Evolutionary conservation across 2,329 filamentous ascomycete genomes (phyloP), one percentile per base, ranked within the genome.

Genomic region (Trichoderma asperellum): DNA sequence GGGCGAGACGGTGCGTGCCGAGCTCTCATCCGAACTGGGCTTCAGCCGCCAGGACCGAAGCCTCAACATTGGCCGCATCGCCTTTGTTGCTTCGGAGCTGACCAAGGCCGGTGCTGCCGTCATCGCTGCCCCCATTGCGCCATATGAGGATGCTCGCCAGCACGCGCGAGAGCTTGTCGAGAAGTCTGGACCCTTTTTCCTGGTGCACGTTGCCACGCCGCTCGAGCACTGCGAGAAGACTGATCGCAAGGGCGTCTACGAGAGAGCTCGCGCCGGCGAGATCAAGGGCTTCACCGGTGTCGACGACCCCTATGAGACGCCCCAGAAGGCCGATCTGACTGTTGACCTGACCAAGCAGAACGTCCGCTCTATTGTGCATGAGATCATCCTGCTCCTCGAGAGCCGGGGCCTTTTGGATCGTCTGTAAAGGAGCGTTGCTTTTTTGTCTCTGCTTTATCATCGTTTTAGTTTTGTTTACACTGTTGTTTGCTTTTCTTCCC

Each of bases 231-330:
- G 91, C 79, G 96, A 99, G 87, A 93, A 92, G 88, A 97, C 93
- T 35, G 96, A 99, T 82, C 94, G 93, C 85, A 88, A 91, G 71
- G 96, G 96, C 70, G 90, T 97, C 78, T 99, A 98, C 82, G 87
- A 87, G 73, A 88, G 89, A 79, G 96, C 96, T 52, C 88, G 96
- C 72, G 87, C 86, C 24, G 96, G 96, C 70, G 92, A 97, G 84
- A 96, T 99, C 82, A 96, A 94, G 89, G 94, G 94, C 73, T 99
- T 99, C 87, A 99, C 96, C 8, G 96, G 96, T 76, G 94, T 99
- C 69, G 95, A 98, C 79, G 95, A 98, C 84, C 94, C 96, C 60
- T 99, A 99, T 79, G 96, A 99, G 89, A 79, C 81, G 27, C 96
- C 96, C 11, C 76, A 82, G 74, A 94, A 95, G 83, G 88, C 94